Percentiles rank a stretch among this genome's conserved stretches.
phyloP scores from a whole-genome alignment of 768 basidiomycete genomes.

The Saitozyma sp. region DNA sequence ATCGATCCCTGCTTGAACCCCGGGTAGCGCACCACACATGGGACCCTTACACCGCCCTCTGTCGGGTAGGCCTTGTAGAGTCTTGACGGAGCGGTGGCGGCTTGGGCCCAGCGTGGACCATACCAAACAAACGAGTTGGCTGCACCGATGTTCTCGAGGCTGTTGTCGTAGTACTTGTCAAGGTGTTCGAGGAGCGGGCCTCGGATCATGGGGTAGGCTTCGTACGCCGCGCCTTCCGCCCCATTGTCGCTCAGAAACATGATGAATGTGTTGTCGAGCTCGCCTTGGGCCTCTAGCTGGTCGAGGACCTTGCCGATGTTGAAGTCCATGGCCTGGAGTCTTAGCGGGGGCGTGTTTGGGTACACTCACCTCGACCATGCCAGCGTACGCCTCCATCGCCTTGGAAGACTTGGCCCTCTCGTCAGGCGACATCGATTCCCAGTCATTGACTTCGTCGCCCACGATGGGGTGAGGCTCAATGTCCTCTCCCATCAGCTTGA shows the following conservation, averaged over 20 bases:
- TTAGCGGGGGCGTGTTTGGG: too few relatives aligned
- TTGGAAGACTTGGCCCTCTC: conserved; percentile 29
- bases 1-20: conserved; percentile 1
- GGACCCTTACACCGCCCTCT: conserved; percentile 42
- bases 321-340: conserved; percentile 28
- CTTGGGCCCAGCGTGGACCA: conserved; percentile 41
- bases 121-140: conserved; percentile 38
- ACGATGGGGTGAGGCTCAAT: conserved; percentile 15
- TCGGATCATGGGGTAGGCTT: conserved; percentile 25
- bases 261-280: conserved; percentile 48
- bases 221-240: too few relatives aligned
- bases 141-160: conserved; percentile 35
- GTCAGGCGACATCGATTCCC: conserved; percentile 33
- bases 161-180: conserved; percentile 35
- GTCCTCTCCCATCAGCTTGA: conserved; percentile 34
- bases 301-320: conserved; percentile 42
- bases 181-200: conserved; percentile 20
- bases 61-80: conserved; percentile 36
- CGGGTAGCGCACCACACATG: conserved; percentile 26
- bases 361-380: conserved; percentile 31
- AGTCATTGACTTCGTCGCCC: conserved; percentile 4
- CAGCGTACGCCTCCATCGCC: conserved; percentile 44
- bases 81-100: conserved; percentile 42
- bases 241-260: conserved; percentile 49
- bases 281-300: conserved; percentile 32